Conservation (phyloP, 1,139 yeast genomes). For the Saccharomyces uvarum region DNA sequence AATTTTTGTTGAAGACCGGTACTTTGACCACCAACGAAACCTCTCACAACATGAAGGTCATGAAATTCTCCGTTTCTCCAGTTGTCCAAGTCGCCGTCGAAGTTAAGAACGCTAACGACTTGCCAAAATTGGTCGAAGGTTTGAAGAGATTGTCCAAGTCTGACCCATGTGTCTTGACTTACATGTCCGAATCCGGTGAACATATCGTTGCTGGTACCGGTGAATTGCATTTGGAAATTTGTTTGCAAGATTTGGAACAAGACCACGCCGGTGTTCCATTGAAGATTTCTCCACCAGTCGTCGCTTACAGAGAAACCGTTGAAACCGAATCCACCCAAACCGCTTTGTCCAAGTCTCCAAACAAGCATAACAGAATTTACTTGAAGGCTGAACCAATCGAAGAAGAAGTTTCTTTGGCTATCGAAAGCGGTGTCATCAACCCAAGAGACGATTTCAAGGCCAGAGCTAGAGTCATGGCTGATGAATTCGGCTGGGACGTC, state of each 20-base stretch:
- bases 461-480: constrained; percentile 98
- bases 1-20: constrained; percentile 98
- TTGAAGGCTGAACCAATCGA: constrained; percentile 93
- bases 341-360: constrained; percentile 98
- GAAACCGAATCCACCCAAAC: constrained; percentile 86
- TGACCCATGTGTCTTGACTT: constrained; percentile 93
- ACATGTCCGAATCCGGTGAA: constrained; percentile 93
- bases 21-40: constrained; percentile 94
- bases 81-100: constrained; percentile 99
- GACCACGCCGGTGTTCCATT: constrained; percentile 99
- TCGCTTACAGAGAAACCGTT: constrained; percentile 98
- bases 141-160: constrained; percentile 99
- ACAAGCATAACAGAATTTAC: constrained; percentile 99
- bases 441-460: constrained; percentile 98
- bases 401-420: constrained; percentile 88
- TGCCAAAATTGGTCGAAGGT: constrained; percentile 99
- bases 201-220: constrained; percentile 99
- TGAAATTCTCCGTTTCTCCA: constrained; percentile 99
- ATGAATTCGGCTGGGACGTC: constrained; percentile 98
- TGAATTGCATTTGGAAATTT: constrained; percentile 98
- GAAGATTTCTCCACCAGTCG: constrained; percentile 96
- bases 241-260: constrained; percentile 90
- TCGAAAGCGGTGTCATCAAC: constrained; percentile 84
- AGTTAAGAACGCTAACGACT: constrained; percentile 98
- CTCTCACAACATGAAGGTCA: constrained; percentile 99